phyloP scores from a whole-genome alignment of 2,329 filamentous ascomycete species.

The Sarocladiaceae sp. region DNA sequence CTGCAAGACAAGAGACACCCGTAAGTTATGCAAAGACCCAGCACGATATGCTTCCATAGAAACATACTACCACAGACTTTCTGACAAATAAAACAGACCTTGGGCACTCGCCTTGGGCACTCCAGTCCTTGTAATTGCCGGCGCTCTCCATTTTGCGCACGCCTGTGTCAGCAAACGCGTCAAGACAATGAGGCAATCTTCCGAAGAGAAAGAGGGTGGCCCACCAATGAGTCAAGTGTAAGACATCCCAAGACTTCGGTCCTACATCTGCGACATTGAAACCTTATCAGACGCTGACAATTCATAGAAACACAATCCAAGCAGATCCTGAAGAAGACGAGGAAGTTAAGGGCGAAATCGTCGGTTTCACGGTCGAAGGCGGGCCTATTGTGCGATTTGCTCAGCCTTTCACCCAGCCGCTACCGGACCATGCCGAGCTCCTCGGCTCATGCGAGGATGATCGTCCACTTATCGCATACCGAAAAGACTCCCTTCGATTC shows the following conservation, averaged over 20 bases:
- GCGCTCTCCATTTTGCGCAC: conserved; percentile 45
- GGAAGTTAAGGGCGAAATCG: conserved; percentile 30
- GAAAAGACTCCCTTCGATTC: conserved; percentile 28
- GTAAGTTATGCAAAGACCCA: conserved; percentile 26
- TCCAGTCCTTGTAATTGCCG: conserved; percentile 55
- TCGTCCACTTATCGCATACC: conserved; percentile 34
- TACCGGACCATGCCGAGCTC: conserved; percentile 29
- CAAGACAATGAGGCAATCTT: conserved; percentile 24
- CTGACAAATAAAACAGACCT: conserved; percentile 26
- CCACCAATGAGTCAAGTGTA: conserved; percentile 42
- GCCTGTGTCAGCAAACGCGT: conserved; percentile 32
- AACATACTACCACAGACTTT: neutral
- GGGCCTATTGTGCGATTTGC: conserved; percentile 42
- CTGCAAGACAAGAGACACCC: conserved; percentile 47
- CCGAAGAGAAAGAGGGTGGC: conserved; percentile 20
- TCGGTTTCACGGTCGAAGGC: conserved; percentile 42
- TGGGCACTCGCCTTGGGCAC: conserved; percentile 59
- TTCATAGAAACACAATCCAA: conserved; percentile 31
- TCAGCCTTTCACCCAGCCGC: conserved; percentile 21
- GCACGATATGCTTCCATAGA: neutral
- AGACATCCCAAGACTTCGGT: conserved; percentile 15
- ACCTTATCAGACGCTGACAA: conserved; percentile 10
- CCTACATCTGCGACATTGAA: conserved; percentile 4
- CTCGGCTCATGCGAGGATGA: conserved; percentile 31
- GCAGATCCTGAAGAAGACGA: conserved; percentile 27